Conservation (phyloP, 148 eudicot genomes). For the Fagopyrum tataricum region DNA sequence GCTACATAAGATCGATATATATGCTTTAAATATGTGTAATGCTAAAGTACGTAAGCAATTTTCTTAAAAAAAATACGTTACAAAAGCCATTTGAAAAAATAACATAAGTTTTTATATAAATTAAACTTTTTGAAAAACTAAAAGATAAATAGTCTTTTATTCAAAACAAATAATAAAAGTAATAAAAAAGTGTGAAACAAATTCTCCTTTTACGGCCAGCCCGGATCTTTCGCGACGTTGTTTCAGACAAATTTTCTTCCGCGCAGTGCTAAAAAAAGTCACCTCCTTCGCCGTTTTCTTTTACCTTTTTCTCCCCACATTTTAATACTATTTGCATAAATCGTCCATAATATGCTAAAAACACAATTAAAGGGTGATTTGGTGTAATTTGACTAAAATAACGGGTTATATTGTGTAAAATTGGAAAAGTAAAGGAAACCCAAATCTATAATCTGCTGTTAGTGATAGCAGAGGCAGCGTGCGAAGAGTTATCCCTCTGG, state of each 20-base stretch:
- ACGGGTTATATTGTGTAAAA: too few species aligned
- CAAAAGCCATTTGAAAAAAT: too few species aligned
- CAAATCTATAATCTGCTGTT: neutral
- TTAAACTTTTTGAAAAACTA: neutral
- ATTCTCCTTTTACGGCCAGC: slow-evolving; percentile 11
- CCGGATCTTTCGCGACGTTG: slow-evolving; percentile 16
- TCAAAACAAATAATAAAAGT: neutral
- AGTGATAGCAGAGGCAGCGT: neutral
- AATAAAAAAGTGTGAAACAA: neutral
- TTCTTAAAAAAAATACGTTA: too few species aligned
- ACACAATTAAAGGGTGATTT: too few species aligned
- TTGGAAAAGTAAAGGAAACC: neutral
- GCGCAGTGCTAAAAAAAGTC: slow-evolving; percentile 17
- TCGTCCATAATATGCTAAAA: too few species aligned
- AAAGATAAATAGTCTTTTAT: neutral
- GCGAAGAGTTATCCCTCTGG: slow-evolving; percentile 12
- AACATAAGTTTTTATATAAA: neutral
- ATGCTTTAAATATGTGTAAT: too few species aligned
- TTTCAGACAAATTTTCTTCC: slow-evolving; percentile 6
- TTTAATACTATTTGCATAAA: neutral
- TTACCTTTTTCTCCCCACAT: neutral
- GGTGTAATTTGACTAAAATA: too few species aligned
- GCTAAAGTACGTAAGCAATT: too few species aligned
- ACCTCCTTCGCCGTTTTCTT: slow-evolving; percentile 8
- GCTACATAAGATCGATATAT: too few species aligned